Evolutionary conservation across 306 rosid species (phyloP).

Genomic region (Corylus heterophylla): DNA sequence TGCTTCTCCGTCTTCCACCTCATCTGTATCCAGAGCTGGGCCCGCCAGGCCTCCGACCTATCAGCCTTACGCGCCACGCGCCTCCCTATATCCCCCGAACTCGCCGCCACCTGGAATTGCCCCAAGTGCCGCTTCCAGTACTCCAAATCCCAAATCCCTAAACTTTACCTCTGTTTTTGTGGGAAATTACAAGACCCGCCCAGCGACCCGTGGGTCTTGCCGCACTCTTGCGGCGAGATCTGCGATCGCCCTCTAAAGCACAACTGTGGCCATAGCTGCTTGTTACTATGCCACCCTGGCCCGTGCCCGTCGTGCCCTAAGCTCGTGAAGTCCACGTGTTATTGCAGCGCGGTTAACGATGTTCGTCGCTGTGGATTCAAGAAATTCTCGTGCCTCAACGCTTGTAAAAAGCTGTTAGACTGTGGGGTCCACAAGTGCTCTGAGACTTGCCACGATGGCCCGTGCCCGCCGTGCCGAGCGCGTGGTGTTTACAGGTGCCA

Average conservation of each 20-base stretch:
- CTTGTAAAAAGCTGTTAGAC: constrained; percentile 56
- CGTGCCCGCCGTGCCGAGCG: constrained; percentile 65
- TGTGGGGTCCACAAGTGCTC: constrained; percentile 64
- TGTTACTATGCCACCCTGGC: constrained; percentile 89
- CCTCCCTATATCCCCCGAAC: constrained; percentile 50
- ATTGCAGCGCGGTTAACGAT: constrained; percentile 63
- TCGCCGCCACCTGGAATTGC: constrained; percentile 80
- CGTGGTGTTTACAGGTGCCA: constrained; percentile 51
- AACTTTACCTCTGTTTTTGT: constrained; percentile 70
- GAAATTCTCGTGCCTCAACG: constrained; percentile 58
- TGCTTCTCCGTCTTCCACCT: constrained; percentile 94
- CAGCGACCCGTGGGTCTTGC: constrained; percentile 85
- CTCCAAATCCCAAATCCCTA: constrained; percentile 65
- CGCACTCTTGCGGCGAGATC: constrained; percentile 91
- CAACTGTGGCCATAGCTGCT: constrained; percentile 76
- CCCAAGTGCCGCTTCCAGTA: constrained; percentile 85
- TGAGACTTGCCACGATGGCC: constrained; percentile 69
- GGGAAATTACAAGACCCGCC: constrained; percentile 79
- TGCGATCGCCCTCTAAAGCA: constrained; percentile 71
- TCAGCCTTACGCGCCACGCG: constrained; percentile 80
- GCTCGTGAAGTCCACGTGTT: constrained; percentile 69
- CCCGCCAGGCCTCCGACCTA: constrained; percentile 73
- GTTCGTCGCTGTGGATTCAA: constrained; percentile 80
- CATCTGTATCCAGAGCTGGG: constrained; percentile 90
- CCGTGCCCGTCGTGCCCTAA: constrained; percentile 95